Conservation (phyloP, 495 filamentous ascomycete species). For the Parathielavia appendiculata region DNA sequence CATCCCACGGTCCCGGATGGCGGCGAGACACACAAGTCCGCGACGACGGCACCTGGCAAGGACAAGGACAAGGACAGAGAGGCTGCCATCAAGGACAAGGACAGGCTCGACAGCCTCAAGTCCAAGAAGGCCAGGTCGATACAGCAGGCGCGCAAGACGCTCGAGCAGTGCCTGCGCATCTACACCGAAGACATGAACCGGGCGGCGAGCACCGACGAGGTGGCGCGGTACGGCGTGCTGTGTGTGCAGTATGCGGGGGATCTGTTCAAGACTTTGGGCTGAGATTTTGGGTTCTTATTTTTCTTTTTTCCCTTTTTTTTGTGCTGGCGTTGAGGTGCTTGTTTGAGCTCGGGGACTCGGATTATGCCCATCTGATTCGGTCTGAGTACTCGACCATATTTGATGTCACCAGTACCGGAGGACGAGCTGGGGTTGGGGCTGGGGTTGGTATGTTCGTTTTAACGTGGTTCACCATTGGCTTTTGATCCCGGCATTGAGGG, state of each 20-base stretch:
- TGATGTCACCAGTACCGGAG: neutral
- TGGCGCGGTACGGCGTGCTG: slow-evolving; percentile 18
- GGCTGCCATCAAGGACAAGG: neutral
- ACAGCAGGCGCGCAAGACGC: slow-evolving; percentile 17
- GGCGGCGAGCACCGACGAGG: slow-evolving; percentile 15
- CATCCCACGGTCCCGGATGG: no score
- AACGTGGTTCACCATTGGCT: no score
- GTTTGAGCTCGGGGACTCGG: neutral
- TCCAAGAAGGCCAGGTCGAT: neutral
- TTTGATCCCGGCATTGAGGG: no score
- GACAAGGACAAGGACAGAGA: neutral
- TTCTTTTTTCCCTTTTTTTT: neutral
- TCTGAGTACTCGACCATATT: no score
- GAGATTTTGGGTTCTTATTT: neutral
- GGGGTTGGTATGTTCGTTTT: no score
- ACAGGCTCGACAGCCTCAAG: neutral
- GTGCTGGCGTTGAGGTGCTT: neutral
- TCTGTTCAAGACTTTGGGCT: slow-evolving; percentile 22
- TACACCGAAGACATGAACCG: slow-evolving; percentile 21
- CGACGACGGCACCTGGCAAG: no score
- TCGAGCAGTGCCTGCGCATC: slow-evolving; percentile 19
- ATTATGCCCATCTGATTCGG: no score
- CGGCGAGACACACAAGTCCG: no score
- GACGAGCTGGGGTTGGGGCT: neutral
- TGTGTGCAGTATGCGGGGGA: slow-evolving; percentile 26